These are phyloP conservation scores for Cyclotella kingstonii DNA, from an alignment of 108 stramenopile species.

Conservation along the genomic window DNA sequence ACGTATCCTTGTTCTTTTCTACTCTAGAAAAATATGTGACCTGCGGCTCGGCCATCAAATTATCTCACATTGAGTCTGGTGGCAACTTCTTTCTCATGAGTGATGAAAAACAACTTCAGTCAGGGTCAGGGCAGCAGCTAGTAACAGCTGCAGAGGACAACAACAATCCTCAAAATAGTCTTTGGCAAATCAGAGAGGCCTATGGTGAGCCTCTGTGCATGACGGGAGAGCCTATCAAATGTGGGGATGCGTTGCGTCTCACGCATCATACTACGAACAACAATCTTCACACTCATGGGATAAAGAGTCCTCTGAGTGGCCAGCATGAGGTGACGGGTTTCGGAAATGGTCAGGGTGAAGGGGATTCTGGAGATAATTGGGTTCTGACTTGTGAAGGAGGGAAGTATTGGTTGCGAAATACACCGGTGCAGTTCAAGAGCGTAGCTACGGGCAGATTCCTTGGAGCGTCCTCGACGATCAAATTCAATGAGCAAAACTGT, in stretches of 20 bases:
- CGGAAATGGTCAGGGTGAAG: slow-evolving; percentile 69
- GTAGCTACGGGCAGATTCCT: slow-evolving; percentile 59
- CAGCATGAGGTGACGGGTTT: slow-evolving; percentile 85
- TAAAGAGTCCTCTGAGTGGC: slow-evolving; percentile 52
- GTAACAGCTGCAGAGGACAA: slow-evolving; percentile 57
- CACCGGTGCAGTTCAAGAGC: slow-evolving; percentile 52
- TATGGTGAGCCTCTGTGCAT: slow-evolving; percentile 36
- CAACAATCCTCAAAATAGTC: slow-evolving; percentile 37
- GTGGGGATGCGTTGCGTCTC: slow-evolving; percentile 61
- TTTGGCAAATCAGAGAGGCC: slow-evolving; percentile 78
- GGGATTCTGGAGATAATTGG: slow-evolving; percentile 81
- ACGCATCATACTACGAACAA: slow-evolving; percentile 58
- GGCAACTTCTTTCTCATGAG: slow-evolving; percentile 42
- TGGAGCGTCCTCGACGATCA: slow-evolving; percentile 52
- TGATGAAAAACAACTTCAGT: slow-evolving; percentile 33
- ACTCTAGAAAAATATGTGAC: slow-evolving; percentile 56
- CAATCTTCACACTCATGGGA: slow-evolving; percentile 79
- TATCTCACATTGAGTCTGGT: slow-evolving; percentile 62
- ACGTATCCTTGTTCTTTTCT: neutral
- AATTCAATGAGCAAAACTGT: slow-evolving; percentile 76
- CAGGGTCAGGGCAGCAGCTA: slow-evolving; percentile 74
- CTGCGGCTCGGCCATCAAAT: slow-evolving; percentile 80
- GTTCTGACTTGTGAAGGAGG: slow-evolving; percentile 46
- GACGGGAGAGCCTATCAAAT: slow-evolving; percentile 54
- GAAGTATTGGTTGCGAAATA: slow-evolving; percentile 60